phyloP scores from a whole-genome alignment of 2,329 filamentous ascomycete genomes.

The Ophiognomonia clavigignenti-juglandacearum region DNA sequence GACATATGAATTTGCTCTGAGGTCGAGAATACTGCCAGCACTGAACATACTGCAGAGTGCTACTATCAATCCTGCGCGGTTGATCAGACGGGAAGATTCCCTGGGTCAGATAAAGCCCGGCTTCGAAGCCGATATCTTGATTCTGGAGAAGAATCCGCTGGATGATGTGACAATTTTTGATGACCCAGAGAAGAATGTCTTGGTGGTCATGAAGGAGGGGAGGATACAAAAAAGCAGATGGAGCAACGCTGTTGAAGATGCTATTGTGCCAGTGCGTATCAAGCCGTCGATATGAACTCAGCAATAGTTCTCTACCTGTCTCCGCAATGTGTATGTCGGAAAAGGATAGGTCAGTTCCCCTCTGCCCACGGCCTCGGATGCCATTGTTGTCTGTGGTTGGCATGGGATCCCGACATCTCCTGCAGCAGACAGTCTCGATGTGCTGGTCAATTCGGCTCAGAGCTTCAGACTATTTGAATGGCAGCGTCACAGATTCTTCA shows the following conservation, averaged over 20 bases:
- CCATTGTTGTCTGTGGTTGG: too few species aligned
- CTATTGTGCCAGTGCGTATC: slow-evolving; percentile 1
- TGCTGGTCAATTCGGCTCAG: too few species aligned
- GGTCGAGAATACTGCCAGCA: slow-evolving; percentile 35
- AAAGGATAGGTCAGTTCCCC: too few species aligned
- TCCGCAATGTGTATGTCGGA: too few species aligned
- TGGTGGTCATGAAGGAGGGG: slow-evolving; percentile 48
- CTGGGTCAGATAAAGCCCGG: slow-evolving; percentile 45
- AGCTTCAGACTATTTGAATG: too few species aligned
- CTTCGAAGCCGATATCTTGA: slow-evolving; percentile 44
- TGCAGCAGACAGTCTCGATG: too few species aligned
- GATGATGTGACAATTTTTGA: slow-evolving; percentile 47
- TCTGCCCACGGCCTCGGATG: too few species aligned
- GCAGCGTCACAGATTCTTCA: too few species aligned
- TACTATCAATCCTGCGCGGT: slow-evolving; percentile 44
- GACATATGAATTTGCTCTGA: slow-evolving; percentile 42
- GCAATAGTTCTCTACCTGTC: neutral
- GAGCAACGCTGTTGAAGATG: slow-evolving; percentile 8
- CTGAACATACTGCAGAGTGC: slow-evolving; percentile 43
- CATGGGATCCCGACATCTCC: too few species aligned
- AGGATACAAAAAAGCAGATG: slow-evolving; percentile 31
- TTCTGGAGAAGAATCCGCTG: slow-evolving; percentile 45
- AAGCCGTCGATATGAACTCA: slow-evolving; percentile 8
- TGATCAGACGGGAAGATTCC: slow-evolving; percentile 35
- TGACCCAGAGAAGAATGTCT: slow-evolving; percentile 36